phyloP scores from a whole-genome alignment of 352 stramenopile species.

The Pythium phragmiticola region DNA sequence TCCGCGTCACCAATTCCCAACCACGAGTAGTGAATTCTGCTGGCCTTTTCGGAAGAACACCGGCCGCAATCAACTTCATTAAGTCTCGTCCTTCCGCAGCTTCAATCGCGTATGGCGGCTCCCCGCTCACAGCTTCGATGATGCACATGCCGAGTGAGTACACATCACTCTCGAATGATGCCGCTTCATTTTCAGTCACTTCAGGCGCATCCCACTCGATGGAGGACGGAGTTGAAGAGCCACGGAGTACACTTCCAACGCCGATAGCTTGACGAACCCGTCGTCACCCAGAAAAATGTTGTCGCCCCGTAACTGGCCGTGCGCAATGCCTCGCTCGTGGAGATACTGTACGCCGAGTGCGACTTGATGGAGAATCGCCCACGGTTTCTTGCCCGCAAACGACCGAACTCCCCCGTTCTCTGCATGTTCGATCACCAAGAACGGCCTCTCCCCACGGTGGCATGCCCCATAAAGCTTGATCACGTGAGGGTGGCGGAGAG shows the following conservation, averaged over 20 bases:
- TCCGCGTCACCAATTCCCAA: conserved; percentile 9
- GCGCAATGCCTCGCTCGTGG: conserved; percentile 48
- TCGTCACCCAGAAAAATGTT: conserved; percentile 29
- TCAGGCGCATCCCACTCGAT: conserved; percentile 23
- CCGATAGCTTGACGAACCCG: conserved; percentile 10
- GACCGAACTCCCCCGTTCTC: conserved; percentile 7
- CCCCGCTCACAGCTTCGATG: conserved; percentile 32
- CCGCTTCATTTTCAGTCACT: conserved; percentile 2
- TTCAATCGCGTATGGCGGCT: conserved; percentile 11
- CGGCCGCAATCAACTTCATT: background rate
- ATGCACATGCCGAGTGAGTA: conserved; percentile 37
- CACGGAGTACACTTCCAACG: conserved; percentile 11
- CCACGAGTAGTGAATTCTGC: background rate
- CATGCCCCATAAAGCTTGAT: conserved; percentile 19
- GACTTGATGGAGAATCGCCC: conserved; percentile 35
- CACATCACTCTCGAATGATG: conserved; percentile 2
- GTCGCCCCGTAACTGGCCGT: background rate
- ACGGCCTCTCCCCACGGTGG: conserved; percentile 8
- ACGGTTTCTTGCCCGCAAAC: conserved; percentile 16
- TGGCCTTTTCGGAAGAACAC: background rate
- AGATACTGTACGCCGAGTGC: conserved; percentile 66
- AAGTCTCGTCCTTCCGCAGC: background rate
- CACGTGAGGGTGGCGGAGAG: conserved; percentile 10
- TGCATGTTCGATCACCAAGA: conserved; percentile 16
- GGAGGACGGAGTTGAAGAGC: background rate